Evolutionary conservation across 331 rosid species (phyloP).

Genomic region (Dryas integrifolia): DNA sequence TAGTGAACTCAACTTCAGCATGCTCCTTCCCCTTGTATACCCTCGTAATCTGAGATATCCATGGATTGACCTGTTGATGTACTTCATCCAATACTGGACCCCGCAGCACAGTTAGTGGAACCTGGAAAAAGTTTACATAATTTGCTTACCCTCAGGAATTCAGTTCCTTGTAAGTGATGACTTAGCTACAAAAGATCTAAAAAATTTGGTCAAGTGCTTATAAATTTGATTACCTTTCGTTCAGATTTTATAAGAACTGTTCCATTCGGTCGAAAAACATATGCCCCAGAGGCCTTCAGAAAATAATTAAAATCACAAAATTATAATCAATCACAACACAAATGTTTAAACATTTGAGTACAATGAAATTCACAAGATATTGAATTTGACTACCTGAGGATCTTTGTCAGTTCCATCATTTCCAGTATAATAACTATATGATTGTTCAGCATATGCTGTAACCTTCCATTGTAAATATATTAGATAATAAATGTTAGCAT

Average conservation of each 20-base stretch:
- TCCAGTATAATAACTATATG: slow-evolving; percentile 41
- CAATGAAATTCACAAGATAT: slow-evolving; percentile 4
- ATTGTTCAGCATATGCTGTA: slow-evolving; percentile 30
- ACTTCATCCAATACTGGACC: slow-evolving; percentile 46
- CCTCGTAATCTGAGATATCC: slow-evolving; percentile 50
- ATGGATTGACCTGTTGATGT: slow-evolving; percentile 40
- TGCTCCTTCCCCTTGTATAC: slow-evolving; percentile 44
- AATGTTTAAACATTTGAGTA: background rate
- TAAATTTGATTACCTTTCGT: slow-evolving; percentile 26
- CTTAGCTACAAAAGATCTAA: background rate
- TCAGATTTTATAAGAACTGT: slow-evolving; percentile 35
- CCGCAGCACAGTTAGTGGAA: slow-evolving; percentile 31
- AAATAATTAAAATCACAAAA: slow-evolving; percentile 9
- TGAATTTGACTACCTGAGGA: slow-evolving; percentile 34
- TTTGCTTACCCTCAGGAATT: slow-evolving; percentile 11
- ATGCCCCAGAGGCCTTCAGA: slow-evolving; percentile 51
- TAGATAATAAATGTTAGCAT: background rate
- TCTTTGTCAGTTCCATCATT: slow-evolving; percentile 34
- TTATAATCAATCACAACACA: background rate
- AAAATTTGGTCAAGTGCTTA: background rate
- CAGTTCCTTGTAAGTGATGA: background rate
- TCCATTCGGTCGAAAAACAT: slow-evolving; percentile 44
- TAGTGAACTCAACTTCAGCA: slow-evolving; percentile 43
- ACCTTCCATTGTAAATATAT: slow-evolving; percentile 24
- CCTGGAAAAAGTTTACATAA: slow-evolving; percentile 24